phyloP scores from a whole-genome alignment of 192 early-diverging fungal species.

The Geranomyces michiganensis region DNA sequence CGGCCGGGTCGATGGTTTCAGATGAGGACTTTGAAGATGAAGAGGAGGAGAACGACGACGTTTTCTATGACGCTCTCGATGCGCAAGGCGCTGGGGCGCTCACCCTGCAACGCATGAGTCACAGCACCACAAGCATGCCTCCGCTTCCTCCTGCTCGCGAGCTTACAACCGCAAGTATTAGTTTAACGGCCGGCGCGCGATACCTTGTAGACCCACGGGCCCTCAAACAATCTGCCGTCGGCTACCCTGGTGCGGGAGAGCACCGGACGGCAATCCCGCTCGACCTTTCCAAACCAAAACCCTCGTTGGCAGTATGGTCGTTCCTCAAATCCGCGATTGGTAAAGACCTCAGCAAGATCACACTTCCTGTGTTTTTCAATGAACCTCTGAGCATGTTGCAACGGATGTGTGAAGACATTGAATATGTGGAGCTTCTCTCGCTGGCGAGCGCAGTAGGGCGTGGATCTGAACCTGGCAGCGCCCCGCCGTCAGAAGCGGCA shows the following conservation, averaged over 20 bases:
- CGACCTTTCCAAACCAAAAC: slow-evolving; percentile 51
- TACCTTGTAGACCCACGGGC: neutral
- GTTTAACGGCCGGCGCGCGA: neutral
- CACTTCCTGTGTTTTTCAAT: slow-evolving; percentile 87
- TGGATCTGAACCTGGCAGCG: slow-evolving; percentile 39
- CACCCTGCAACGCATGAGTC: neutral
- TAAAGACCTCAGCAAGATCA: slow-evolving; percentile 80
- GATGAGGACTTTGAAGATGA: slow-evolving; percentile 28
- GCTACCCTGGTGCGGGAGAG: neutral
- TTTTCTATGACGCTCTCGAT: slow-evolving; percentile 48
- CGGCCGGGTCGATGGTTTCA: neutral
- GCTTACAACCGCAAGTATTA: neutral
- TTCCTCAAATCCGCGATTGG: slow-evolving; percentile 87
- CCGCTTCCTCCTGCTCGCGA: neutral
- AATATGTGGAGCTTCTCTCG: slow-evolving; percentile 82
- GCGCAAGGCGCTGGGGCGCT: neutral
- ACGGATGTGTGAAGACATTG: slow-evolving; percentile 77
- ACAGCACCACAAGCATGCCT: neutral
- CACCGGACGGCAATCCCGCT: slow-evolving; percentile 35
- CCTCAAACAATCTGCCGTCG: neutral
- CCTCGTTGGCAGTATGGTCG: slow-evolving; percentile 81
- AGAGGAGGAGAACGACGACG: slow-evolving; percentile 36
- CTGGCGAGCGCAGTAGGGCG: slow-evolving; percentile 65
- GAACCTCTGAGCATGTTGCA: slow-evolving; percentile 87
- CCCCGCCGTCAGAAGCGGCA: neutral